phyloP scores from a whole-genome alignment of 2,329 filamentous ascomycete species.

The Calonectria multiphialidica region DNA sequence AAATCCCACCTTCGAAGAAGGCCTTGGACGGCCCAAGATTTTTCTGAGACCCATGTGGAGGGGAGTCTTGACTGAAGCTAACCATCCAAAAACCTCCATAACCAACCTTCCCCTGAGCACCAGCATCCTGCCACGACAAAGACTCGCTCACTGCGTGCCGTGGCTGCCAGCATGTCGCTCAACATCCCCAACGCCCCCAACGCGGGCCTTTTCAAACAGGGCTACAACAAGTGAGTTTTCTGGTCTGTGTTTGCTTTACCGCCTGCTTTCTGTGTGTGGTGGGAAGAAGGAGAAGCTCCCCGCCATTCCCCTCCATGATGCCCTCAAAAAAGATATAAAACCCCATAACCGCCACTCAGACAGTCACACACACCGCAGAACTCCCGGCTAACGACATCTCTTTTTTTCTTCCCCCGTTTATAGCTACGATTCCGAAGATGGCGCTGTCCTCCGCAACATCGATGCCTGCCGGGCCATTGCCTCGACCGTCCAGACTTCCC shows the following conservation, averaged over 20 bases:
- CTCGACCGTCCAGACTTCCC: constrained; percentile 94
- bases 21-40: constrained; percentile 42
- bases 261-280: constrained; percentile 23
- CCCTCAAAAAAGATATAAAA: constrained; percentile 3
- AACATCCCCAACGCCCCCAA: constrained; percentile 96
- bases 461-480: constrained; percentile 97
- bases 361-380: neutral
- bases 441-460: constrained; percentile 97
- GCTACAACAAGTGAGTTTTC: constrained; percentile 88
- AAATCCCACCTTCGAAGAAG: constrained; percentile 42
- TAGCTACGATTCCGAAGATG: constrained; percentile 99
- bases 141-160: constrained; percentile 27
- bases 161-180: constrained; percentile 80
- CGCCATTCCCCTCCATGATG: constrained; percentile 39
- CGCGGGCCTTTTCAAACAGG: constrained; percentile 92
- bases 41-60: constrained; percentile 27
- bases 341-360: neutral
- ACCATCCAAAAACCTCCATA: constrained; percentile 31
- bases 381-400: neutral
- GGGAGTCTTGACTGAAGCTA: constrained; percentile 36
- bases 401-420: constrained; percentile 5
- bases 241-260: constrained; percentile 31
- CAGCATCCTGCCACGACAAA: constrained; percentile 32
- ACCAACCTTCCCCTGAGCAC: constrained; percentile 27
- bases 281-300: constrained; percentile 35